Base-by-base conservation (phyloP, 2,329 filamentous ascomycete species). In the Clarireedia monteithiana region DNA sequence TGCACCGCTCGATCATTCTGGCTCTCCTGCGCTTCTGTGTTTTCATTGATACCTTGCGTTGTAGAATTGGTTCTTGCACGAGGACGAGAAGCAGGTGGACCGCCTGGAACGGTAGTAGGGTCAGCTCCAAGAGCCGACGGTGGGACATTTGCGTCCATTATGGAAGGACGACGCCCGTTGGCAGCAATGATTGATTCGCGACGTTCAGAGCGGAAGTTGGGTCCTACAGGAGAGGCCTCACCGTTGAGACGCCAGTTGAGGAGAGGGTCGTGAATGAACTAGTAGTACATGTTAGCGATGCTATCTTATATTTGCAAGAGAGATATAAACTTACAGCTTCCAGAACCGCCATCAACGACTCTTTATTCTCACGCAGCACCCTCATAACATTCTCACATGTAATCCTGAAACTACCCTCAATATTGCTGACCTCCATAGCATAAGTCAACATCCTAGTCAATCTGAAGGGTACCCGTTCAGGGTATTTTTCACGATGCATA, bases 381-480 rank as follows among this genome's bases (percentile, higher is more conserved):
- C 94, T 84, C 94, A 99, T 99, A 50, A 96, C 92, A 65, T 96
- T 91, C 73, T 99, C 95, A 66, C 92, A 99, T 5, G 94, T 97
- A 57, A 96, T 97, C 59, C 95, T 85, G 79, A 96, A 99, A 73
- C 90, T 96, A 65, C 94, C 94, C 72, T 99, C 94, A 63, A 99
- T 99, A 69, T 99, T 99, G 80, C 91, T 96, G 55, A 99, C 94
- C 74, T 99, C 94, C 94, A 99, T 99, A 23, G 95, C 95, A 69
- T 96, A 99, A 0, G 95, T 99, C 73, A 99, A 83, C 94, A 99
- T 99, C 63, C 94, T 84, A 2, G 94, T 99, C 48, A 99, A 78
- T 57, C 95, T 86, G 88, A 99, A 99, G 0, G 94, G 95, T 57
- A 99, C 94, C 52, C 92, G 81, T 73, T 99, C 94, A 0, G 94